Evolutionary conservation across 768 basidiomycete species (phyloP).

Genomic region (Xerocomellus intermedius): DNA sequence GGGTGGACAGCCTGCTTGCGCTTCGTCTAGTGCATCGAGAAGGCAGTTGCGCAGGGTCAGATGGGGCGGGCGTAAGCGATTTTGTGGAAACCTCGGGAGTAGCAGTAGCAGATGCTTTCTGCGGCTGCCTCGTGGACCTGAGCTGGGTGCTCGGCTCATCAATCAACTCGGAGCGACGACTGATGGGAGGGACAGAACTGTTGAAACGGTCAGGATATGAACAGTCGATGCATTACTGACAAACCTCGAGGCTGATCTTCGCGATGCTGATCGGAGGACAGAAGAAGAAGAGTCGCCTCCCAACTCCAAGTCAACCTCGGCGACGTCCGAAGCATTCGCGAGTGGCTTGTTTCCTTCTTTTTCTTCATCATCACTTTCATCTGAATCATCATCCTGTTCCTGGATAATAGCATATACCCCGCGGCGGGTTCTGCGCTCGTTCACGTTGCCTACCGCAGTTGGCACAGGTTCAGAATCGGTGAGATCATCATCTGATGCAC

Average conservation of each 20-base stretch:
- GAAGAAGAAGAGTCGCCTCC: slow-evolving; percentile 25
- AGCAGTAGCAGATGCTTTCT: slow-evolving; percentile 42
- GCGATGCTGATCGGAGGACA: slow-evolving; percentile 22
- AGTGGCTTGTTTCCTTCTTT: slow-evolving; percentile 48
- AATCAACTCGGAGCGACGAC: slow-evolving; percentile 28
- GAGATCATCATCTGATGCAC: slow-evolving; percentile 33
- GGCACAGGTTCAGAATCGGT: slow-evolving; percentile 44
- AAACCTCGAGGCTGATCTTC: slow-evolving; percentile 28
- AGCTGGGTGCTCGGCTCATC: slow-evolving; percentile 37
- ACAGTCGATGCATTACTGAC: slow-evolving; percentile 9
- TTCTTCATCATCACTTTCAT: slow-evolving; percentile 57
- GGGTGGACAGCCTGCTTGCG: slow-evolving; percentile 33
- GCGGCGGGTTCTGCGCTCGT: slow-evolving; percentile 77
- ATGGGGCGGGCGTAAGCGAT: slow-evolving; percentile 36
- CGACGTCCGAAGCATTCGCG: slow-evolving; percentile 46
- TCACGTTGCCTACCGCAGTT: slow-evolving; percentile 57
- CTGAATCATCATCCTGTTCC: slow-evolving; percentile 57
- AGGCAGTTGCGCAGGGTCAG: slow-evolving; percentile 25
- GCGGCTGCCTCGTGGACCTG: slow-evolving; percentile 57
- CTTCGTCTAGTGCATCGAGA: slow-evolving; percentile 31
- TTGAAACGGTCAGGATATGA: slow-evolving; percentile 11
- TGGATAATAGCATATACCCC: slow-evolving; percentile 76
- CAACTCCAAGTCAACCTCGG: slow-evolving; percentile 55
- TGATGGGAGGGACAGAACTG: slow-evolving; percentile 28
- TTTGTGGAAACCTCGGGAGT: slow-evolving; percentile 50